Conservation (phyloP, 2,329 filamentous ascomycete genomes). For the Paecilomyces formosus region DNA sequence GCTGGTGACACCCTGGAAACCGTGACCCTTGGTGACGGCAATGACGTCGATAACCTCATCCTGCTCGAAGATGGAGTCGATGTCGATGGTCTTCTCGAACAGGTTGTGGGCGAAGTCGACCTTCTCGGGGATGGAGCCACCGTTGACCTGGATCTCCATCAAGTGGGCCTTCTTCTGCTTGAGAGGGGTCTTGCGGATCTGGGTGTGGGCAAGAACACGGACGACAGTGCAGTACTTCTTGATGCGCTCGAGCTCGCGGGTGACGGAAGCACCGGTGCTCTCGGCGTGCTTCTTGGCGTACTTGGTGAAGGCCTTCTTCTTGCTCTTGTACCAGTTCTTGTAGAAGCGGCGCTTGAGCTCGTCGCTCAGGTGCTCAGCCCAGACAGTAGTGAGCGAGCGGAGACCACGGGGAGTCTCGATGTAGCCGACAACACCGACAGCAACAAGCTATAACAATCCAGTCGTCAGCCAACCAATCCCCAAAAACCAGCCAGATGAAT, state of each 20-base stretch:
- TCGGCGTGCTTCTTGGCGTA: conserved; percentile 99
- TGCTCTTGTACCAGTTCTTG: conserved; percentile 99
- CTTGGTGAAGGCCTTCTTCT: conserved; percentile 99
- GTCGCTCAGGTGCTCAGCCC: conserved; percentile 98
- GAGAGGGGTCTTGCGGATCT: conserved; percentile 97
- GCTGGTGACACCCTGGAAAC: conserved; percentile 92
- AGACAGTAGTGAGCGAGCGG: conserved; percentile 97
- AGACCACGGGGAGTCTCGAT: conserved; percentile 99
- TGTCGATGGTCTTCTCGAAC: conserved; percentile 97
- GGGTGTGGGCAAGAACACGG: conserved; percentile 97
- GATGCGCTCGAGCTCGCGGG: conserved; percentile 97
- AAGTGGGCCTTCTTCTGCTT: conserved; percentile 99
- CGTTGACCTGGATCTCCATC: conserved; percentile 99
- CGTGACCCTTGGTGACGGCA: conserved; percentile 99
- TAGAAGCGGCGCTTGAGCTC: conserved; percentile 99
- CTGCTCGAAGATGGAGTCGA: conserved; percentile 95
- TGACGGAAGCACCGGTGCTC: conserved; percentile 80
- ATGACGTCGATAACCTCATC: conserved; percentile 99
- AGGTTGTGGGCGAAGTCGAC: conserved; percentile 89
- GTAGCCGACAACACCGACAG: conserved; percentile 99
- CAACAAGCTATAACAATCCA: conserved; percentile 72
- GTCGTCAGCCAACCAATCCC: not conserved
- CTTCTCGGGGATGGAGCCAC: conserved; percentile 92
- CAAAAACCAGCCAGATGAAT: conserved; percentile 1
- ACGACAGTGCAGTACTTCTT: conserved; percentile 99